Conservation (phyloP, 2,329 filamentous ascomycete genomes). For the Fusarium vanettenii region DNA sequence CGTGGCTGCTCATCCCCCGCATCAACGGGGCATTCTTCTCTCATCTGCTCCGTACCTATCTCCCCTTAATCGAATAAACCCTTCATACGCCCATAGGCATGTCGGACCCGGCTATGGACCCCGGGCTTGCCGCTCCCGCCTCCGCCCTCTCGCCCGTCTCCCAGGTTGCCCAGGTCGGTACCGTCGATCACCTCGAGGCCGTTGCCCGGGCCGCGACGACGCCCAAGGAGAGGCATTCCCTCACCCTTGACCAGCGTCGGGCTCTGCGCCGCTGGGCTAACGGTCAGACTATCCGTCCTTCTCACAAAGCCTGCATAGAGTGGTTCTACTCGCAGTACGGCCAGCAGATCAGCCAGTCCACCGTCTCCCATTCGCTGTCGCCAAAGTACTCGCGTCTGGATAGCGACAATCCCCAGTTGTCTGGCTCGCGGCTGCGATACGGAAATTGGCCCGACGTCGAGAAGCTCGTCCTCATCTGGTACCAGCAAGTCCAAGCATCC, state of each 20-base stretch:
- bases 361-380: conserved; percentile 71
- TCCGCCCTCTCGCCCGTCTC: conserved; percentile 44
- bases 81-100: conserved; percentile 43
- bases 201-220: conserved; percentile 26
- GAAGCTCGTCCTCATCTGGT: conserved; percentile 67
- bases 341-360: conserved; percentile 71
- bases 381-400: conserved; percentile 72
- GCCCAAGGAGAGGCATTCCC: conserved; percentile 65
- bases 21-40: conserved; percentile 36
- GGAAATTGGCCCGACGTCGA: conserved; percentile 74
- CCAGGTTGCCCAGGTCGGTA: conserved; percentile 33
- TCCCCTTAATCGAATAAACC: no score
- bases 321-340: conserved; percentile 70
- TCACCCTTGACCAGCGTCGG: conserved; percentile 72
- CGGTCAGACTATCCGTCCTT: conserved; percentile 65
- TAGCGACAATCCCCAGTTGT: conserved; percentile 68
- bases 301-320: conserved; percentile 72
- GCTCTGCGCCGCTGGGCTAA: conserved; percentile 71
- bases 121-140: conserved; percentile 48
- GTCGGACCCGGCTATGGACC: conserved; percentile 45
- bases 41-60: no score
- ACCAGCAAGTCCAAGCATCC: conserved; percentile 61
- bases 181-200: conserved; percentile 24
- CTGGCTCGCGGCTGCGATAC: conserved; percentile 71
- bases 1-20: conserved; percentile 13